Evolutionary conservation across 176 grass and related monocot species (phyloP).

Genomic region (Tillandsia fasciculata): DNA sequence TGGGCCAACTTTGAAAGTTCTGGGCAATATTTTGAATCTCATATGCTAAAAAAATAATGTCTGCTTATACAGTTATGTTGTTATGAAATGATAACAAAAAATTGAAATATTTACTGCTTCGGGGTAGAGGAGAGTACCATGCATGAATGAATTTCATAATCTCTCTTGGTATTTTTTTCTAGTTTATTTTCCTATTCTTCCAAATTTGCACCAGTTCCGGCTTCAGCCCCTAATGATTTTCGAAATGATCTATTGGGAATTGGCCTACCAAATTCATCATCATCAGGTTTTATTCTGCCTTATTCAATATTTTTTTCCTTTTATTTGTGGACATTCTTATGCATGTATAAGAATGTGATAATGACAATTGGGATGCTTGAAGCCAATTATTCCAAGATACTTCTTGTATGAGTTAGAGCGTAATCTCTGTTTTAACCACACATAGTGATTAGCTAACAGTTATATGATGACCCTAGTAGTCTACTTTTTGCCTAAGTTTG

Average conservation of each 20-base stretch:
- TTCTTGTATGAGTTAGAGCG: neutral
- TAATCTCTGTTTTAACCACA: neutral
- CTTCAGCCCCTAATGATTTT: conserved; percentile 54
- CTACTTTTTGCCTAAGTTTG: neutral
- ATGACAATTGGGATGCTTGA: neutral
- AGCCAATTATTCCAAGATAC: neutral
- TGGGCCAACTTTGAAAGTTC: neutral
- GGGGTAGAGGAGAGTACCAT: too few relatives aligned
- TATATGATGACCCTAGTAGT: neutral
- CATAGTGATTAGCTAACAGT: neutral
- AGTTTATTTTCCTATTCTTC: too few relatives aligned
- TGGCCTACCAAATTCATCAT: conserved; percentile 45
- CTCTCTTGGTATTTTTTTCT: too few relatives aligned
- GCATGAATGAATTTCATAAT: too few relatives aligned
- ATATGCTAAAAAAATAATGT: neutral
- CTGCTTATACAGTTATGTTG: neutral
- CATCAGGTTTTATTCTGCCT: conserved; percentile 46
- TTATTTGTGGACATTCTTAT: conserved; percentile 16
- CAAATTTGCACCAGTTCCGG: conserved; percentile 21
- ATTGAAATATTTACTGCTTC: neutral
- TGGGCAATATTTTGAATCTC: neutral
- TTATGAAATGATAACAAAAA: neutral
- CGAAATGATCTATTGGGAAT: conserved; percentile 78
- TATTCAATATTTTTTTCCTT: conserved; percentile 14
- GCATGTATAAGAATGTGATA: neutral